Base-by-base conservation (phyloP, 2,329 filamentous ascomycete genomes). In the Seiridium unicorne region DNA sequence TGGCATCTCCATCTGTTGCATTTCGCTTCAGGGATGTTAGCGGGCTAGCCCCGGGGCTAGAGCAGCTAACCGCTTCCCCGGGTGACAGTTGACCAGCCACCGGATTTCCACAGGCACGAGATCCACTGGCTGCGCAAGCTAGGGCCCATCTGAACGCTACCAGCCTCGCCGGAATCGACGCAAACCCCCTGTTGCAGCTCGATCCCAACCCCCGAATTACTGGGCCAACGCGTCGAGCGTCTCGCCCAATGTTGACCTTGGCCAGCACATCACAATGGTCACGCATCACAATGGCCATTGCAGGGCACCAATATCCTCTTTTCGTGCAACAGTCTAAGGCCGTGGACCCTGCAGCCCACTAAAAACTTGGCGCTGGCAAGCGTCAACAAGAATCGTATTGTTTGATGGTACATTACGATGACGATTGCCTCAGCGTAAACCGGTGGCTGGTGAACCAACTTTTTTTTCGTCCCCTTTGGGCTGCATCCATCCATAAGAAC, bases 401-500 rank as follows among this genome's bases (percentile, higher is more conserved):
- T 8, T 9, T 51, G 49, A 31, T 7, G 8, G 13, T 13, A 7
- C 38, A 42, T 8, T 42, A 18, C 34, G 32, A 55, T 47, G 54
- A 57, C 42, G 53, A 56, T 46, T 57, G 42, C 54, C 53, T 26
- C 38, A 18, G 42, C 10, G 18, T 11, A 46, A 32, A 57, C 4
- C 13, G 53, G 18, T 47, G 53, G 53, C n/a, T 44, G 53, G 40
- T 56, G 44, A 54, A 38, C 61, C 40, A 49, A 57, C 51, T 62
- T 64, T 48, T 62, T 57, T 60, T 53, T 7, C 32, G 10, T 53
- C 61, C 58, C 59, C 55, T 61, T 63, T 32, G 10, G 32, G 64
- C 53, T 61, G 53, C 62, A 55, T 64, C 58, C 59, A 51, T 58
- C 32, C 60, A 58, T 65, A 64, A 60, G 57, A 64, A 53, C 59